Conservation (phyloP, 1,284 basidiomycete genomes). For the Ceratobasidium sp. region DNA sequence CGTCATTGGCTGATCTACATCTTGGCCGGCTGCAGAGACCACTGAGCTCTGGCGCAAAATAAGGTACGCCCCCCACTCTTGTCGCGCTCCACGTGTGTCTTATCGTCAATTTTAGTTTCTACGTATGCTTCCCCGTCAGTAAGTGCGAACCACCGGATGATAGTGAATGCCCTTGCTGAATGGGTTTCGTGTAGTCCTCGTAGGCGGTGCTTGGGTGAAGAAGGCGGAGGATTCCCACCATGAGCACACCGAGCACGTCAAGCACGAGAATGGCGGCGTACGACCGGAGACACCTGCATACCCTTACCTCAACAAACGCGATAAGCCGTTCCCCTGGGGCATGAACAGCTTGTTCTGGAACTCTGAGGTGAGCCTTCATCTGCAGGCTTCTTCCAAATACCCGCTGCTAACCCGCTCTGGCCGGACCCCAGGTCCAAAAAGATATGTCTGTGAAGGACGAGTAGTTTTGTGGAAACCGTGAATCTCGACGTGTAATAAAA, state of each 20-base stretch:
- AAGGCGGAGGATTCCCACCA: conserved; percentile 81
- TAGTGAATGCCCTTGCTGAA: conserved; percentile 54
- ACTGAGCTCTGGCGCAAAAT: conserved; percentile 87
- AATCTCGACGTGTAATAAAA: conserved; percentile 9
- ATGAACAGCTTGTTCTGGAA: conserved; percentile 85
- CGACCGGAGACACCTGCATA: conserved; percentile 78
- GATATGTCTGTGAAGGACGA: conserved; percentile 43
- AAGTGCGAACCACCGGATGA: conserved; percentile 48
- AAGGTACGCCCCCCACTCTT: conserved; percentile 63
- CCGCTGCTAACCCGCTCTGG: background rate
- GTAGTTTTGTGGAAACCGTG: background rate
- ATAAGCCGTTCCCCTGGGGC: conserved; percentile 86
- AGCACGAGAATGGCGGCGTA: conserved; percentile 82
- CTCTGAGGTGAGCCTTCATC: conserved; percentile 65
- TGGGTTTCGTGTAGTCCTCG: conserved; percentile 63
- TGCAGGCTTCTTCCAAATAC: background rate
- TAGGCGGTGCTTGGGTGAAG: conserved; percentile 77
- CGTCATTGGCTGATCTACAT: conserved; percentile 41
- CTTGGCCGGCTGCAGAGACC: conserved; percentile 65
- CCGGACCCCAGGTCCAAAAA: conserved; percentile 40
- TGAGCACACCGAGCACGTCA: conserved; percentile 65
- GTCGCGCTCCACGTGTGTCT: conserved; percentile 13
- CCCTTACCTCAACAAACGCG: conserved; percentile 80
- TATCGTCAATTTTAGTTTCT: conserved; percentile 66
- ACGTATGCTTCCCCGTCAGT: conserved; percentile 76